Conservation (phyloP, 2,329 filamentous ascomycete species). For the Pestalotiopsis sp. region DNA sequence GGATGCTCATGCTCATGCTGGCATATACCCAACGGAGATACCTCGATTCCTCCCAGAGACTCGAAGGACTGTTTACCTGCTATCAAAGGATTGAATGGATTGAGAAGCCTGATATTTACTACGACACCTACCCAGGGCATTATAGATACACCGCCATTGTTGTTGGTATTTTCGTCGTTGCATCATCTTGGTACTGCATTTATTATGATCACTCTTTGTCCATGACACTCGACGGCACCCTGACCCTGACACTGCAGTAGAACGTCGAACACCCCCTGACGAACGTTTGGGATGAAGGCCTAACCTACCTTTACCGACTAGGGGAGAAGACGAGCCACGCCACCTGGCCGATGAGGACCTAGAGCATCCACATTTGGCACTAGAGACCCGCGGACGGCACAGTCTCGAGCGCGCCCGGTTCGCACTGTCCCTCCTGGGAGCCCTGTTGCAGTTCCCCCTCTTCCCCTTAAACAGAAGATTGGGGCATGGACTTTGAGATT, state of each 20-base stretch:
- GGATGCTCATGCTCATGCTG: background rate
- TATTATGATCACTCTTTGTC: background rate
- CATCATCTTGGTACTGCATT: background rate
- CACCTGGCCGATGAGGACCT: background rate
- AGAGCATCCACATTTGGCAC: background rate
- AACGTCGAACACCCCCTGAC: background rate
- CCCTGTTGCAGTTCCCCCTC: slow-evolving; percentile 2
- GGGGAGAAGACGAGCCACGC: background rate
- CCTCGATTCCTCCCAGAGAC: background rate
- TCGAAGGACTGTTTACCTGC: background rate
- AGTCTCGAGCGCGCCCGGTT: background rate
- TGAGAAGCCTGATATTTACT: background rate
- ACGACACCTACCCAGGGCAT: background rate
- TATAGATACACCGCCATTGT: background rate
- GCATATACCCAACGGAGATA: background rate
- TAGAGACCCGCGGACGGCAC: background rate
- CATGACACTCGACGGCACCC: background rate
- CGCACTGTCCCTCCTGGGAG: background rate
- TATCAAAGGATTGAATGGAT: background rate
- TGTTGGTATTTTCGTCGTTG: background rate
- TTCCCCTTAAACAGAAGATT: slow-evolving; percentile 6
- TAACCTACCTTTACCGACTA: background rate
- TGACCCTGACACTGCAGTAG: background rate
- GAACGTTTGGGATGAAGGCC: background rate
- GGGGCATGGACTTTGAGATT: background rate